Conservation (phyloP, 2,329 filamentous ascomycete species). For the Cordyceps pruinosa region DNA sequence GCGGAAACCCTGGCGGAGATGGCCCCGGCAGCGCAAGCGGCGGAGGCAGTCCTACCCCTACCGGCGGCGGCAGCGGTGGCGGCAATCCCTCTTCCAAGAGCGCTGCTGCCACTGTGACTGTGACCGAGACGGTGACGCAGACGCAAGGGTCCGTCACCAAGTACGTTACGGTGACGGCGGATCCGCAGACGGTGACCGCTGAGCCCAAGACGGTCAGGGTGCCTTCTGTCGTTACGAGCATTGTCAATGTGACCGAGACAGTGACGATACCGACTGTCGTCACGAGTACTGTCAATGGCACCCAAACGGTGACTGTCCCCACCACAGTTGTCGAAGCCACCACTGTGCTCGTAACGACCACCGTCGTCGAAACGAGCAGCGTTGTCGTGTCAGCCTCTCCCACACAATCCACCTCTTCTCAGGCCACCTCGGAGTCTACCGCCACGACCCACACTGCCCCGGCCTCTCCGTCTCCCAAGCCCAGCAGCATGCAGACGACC, state of each 20-base stretch:
- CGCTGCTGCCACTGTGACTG: slow-evolving; percentile 11
- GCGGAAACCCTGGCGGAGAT: slow-evolving; percentile 11
- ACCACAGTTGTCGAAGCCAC: neutral
- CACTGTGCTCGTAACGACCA: neutral
- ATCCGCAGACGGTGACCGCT: slow-evolving; percentile 15
- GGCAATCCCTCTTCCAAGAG: neutral
- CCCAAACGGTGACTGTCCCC: neutral
- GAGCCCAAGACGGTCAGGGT: neutral
- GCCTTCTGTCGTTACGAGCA: neutral
- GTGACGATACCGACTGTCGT: slow-evolving; percentile 19
- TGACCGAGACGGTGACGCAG: slow-evolving; percentile 27
- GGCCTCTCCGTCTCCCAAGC: neutral
- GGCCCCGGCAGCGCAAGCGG: slow-evolving; percentile 19
- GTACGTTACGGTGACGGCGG: slow-evolving; percentile 19
- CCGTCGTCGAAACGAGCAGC: slow-evolving; percentile 21
- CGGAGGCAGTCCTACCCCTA: slow-evolving; percentile 7
- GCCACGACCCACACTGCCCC: neutral
- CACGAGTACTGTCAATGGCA: neutral
- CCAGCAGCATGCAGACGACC: neutral
- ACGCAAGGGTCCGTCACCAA: slow-evolving; percentile 25
- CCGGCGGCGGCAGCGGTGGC: slow-evolving; percentile 12
- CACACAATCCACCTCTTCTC: slow-evolving; percentile 12
- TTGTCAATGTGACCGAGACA: slow-evolving; percentile 18
- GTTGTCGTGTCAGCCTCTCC: slow-evolving; percentile 20
- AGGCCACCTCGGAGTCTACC: slow-evolving; percentile 12